A percentile compares a stretch with the other conserved stretches of the same genome.
Conservation (phyloP, 495 filamentous ascomycete genomes). For the Hypomontagnella submonticulosa region DNA sequence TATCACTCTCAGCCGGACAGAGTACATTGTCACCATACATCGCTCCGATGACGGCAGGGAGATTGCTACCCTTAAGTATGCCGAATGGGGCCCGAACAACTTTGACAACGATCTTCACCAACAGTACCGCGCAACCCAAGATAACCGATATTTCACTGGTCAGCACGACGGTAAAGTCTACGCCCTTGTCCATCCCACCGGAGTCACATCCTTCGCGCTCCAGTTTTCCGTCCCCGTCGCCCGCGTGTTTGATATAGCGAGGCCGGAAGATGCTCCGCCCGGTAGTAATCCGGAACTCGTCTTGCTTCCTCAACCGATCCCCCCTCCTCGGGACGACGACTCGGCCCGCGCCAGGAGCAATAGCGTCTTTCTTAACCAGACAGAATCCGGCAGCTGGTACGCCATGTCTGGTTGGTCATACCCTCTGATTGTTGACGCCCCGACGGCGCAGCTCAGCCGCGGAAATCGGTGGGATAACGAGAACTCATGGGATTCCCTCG, state of each 20-base stretch:
- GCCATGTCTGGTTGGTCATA: constrained; percentile 90
- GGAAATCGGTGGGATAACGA: constrained; percentile 63
- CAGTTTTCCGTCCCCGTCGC: constrained; percentile 86
- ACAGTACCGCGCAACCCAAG: constrained; percentile 82
- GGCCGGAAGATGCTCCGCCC: constrained; percentile 68
- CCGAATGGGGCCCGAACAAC: constrained; percentile 95
- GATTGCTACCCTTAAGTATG: constrained; percentile 91
- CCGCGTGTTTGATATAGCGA: constrained; percentile 89
- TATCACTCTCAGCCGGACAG: constrained; percentile 82
- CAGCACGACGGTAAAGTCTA: constrained; percentile 88
- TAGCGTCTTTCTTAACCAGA: constrained; percentile 88
- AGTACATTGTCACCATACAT: constrained; percentile 88
- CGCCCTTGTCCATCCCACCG: constrained; percentile 56
- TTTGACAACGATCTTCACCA: constrained; percentile 86
- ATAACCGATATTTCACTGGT: constrained; percentile 88
- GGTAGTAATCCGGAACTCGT: constrained; percentile 73
- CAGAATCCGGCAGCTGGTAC: constrained; percentile 88
- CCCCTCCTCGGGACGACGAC: constrained; percentile 69
- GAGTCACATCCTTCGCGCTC: constrained; percentile 58
- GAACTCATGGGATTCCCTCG: constrained; percentile 46
- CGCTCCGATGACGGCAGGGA: constrained; percentile 76
- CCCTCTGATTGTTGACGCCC: constrained; percentile 80
- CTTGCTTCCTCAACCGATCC: constrained; percentile 84
- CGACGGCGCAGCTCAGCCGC: constrained; percentile 72
- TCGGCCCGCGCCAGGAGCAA: constrained; percentile 66